Conservation (phyloP, 1,284 basidiomycete species). For the Violaceomyces palustris region DNA sequence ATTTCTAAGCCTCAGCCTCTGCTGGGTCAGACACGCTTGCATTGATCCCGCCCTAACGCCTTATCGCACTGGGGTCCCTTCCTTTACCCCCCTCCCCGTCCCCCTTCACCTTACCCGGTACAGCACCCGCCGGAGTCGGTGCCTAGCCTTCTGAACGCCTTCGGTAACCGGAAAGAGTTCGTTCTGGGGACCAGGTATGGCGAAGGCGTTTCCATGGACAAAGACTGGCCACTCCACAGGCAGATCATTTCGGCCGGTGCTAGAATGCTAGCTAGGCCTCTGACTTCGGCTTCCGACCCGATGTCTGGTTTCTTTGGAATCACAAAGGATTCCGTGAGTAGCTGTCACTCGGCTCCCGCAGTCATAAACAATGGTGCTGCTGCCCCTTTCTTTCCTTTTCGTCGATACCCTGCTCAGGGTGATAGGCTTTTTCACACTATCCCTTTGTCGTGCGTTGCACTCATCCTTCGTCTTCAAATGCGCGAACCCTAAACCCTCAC, state of each 20-base stretch:
- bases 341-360: no score
- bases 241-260: conserved; percentile 57
- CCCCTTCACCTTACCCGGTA: no score
- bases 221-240: conserved; percentile 57
- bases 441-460: neutral
- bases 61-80: no score
- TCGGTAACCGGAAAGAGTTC: conserved; percentile 52
- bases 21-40: no score
- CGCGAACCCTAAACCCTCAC: no score
- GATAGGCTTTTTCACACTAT: neutral
- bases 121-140: conserved; percentile 57
- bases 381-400: no score
- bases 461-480: neutral
- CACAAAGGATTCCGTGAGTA: conserved; percentile 54
- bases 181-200: conserved; percentile 57
- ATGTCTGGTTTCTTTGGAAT: conserved; percentile 59
- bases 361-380: no score
- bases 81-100: no score
- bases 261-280: conserved; percentile 55
- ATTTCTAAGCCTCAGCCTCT: no score
- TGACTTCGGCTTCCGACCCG: conserved; percentile 56
- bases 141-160: conserved; percentile 53
- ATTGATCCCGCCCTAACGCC: no score
- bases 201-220: conserved; percentile 56
- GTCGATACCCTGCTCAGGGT: no score